Base-by-base conservation (phyloP, 805 yeast genomes). In the Zygosaccharomyces lentus region DNA sequence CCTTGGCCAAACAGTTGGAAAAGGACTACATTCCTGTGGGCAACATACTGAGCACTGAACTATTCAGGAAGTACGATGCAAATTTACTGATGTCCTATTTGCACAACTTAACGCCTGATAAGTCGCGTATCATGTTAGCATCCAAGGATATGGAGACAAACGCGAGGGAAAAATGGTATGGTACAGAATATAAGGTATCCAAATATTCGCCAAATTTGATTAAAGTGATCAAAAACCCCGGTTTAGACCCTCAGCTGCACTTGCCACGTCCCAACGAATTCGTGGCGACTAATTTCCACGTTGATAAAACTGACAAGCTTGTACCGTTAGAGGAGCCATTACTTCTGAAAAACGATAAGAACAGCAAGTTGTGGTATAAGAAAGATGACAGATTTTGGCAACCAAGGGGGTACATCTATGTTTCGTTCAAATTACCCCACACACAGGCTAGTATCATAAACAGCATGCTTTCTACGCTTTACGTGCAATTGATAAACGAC, bases 331-430 rank as follows among this genome's bases (percentile, higher is more conserved):
- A 72, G 24, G 77, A 76, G 49, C 96, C 97, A 1, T 69, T 88
- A 34, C 67, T 93, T 45, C 67, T 75, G 48, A 72, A 76, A 37
- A 72, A 74, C 37, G 66, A 74, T 10, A 72, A 72, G 39, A 65
- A 73, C 31, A 54, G 64, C 32, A 82, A 81, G 55, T 68, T 87
- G 30, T 91, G 98, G 98, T 87, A 73, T 64, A 91, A 91, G 63
- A 84, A 84, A 56, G 96, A 91, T 68, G 96, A 91, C 54, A 80
- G 82, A 41, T 86, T 91, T 61, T 80, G 84, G 72, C 85, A 87
- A 13, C 99, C 98, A 41, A 86, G 90, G 67, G 93, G 93, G 0
- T 72, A 78, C 40, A 77, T 89, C 25, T 77, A 78, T 32, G 62
- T 87, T 43, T 71, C 77, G 34, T 73, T 91, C 52, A 82, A 81